A percentile compares a stretch with the other conserved stretches of the same genome.
Evolutionary conservation across 768 basidiomycete genomes (phyloP).

Genomic region (Russula sp.): DNA sequence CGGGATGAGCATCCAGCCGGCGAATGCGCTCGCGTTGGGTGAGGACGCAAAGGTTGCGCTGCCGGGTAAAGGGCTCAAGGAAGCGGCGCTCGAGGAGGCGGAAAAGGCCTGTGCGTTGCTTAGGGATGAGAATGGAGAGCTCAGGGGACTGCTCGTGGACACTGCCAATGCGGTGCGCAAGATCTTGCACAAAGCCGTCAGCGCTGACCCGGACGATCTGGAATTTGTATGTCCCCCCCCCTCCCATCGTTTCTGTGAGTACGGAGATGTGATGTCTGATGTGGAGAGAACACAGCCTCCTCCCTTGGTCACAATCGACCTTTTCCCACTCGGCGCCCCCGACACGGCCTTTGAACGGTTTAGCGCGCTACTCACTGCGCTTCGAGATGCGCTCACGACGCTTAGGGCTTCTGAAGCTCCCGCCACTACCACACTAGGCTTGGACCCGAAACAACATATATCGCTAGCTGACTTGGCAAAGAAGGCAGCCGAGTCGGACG

Average conservation of each 20-base stretch:
- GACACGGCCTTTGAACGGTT: conserved; percentile 28
- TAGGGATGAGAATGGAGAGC: conserved; percentile 54
- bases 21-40: conserved; percentile 45
- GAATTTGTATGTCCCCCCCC: conserved; percentile 43
- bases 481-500: conserved; percentile 21
- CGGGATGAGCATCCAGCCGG: conserved; percentile 40
- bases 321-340: conserved; percentile 29
- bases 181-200: conserved; percentile 42
- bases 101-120: conserved; percentile 60
- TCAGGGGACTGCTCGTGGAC: conserved; percentile 55
- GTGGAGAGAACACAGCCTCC: conserved; percentile 23
- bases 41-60: conserved; percentile 34
- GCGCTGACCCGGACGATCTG: conserved; percentile 34
- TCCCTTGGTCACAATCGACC: conserved; percentile 21
- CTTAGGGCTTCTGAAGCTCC: background rate
- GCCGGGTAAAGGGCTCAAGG: conserved; percentile 51
- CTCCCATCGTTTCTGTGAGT: conserved; percentile 21
- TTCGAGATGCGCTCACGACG: conserved; percentile 26
- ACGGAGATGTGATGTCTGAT: background rate
- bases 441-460: conserved; percentile 11
- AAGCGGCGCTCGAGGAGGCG: conserved; percentile 66
- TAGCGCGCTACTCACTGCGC: conserved; percentile 26
- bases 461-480: conserved; percentile 14
- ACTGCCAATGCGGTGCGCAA: conserved; percentile 62
- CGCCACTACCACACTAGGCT: background rate